These are phyloP conservation scores for Candida freyschussii DNA, from an alignment of 1,139 yeast genomes.

Conservation along the genomic window DNA sequence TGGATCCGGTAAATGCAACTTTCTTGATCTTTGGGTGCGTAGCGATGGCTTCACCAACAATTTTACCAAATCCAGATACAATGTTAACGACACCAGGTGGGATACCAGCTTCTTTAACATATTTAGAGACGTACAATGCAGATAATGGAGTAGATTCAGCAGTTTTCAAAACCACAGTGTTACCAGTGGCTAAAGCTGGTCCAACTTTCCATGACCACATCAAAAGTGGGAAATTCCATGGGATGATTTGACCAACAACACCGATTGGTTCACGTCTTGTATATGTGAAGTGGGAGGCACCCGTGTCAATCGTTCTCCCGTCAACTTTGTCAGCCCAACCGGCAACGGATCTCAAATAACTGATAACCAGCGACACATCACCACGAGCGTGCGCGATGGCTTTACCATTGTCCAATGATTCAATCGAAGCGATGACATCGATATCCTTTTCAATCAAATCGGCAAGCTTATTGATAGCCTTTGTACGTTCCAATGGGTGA, in stretches of 20 bases:
- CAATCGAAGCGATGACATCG: slow-evolving; percentile 63
- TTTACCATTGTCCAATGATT: slow-evolving; percentile 81
- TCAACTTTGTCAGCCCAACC: slow-evolving; percentile 78
- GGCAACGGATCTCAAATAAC: slow-evolving; percentile 64
- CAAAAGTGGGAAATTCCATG: slow-evolving; percentile 85
- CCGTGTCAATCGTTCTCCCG: slow-evolving; percentile 67
- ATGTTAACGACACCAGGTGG: slow-evolving; percentile 79
- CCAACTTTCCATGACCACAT: slow-evolving; percentile 86
- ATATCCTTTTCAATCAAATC: slow-evolving; percentile 56
- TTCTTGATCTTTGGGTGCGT: slow-evolving; percentile 65
- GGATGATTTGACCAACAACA: slow-evolving; percentile 78
- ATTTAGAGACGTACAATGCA: slow-evolving; percentile 59
- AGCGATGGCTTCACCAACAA: slow-evolving; percentile 68
- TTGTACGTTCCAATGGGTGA: slow-evolving; percentile 53
- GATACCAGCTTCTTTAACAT: slow-evolving; percentile 64
- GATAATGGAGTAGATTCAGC: slow-evolving; percentile 84
- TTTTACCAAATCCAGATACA: slow-evolving; percentile 70
- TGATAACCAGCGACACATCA: slow-evolving; percentile 55
- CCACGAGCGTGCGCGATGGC: slow-evolving; percentile 50
- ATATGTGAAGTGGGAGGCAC: slow-evolving; percentile 56
- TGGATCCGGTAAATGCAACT: slow-evolving; percentile 84
- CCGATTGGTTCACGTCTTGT: slow-evolving; percentile 65
- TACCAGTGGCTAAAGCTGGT: slow-evolving; percentile 80
- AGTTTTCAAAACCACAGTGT: slow-evolving; percentile 72
- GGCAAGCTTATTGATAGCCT: slow-evolving; percentile 57